Base-by-base conservation (phyloP, 345 rosid genomes). In the Mangifera indica region DNA sequence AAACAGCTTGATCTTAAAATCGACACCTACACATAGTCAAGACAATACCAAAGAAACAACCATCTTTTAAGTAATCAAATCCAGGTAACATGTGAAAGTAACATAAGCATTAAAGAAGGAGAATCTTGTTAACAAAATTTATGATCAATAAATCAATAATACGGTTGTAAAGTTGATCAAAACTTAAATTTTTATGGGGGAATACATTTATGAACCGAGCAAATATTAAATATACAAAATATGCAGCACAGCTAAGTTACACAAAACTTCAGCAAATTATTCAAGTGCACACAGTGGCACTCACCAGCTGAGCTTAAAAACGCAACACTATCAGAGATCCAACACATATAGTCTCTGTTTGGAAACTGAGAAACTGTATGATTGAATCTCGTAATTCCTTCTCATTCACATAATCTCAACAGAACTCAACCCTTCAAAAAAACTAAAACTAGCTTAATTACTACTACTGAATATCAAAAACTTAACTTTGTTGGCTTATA, bases 1-100 rank as follows among this genome's bases (percentile, higher is more conserved):
- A 62, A 94, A 82, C 72, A 75, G 87, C 86, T 92, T 92, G 91
- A 94, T 92, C 89, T 94, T 94, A 81, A 94, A 92, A 85, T 94
- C 98, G 79, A 94, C 98, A 72, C 98, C 98, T 94, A 64, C 71
- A 32, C 56, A 40, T 62, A 10, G 26, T 74, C 59, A 56, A 48
- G 2, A 22, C 5, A 18, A 60, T 34, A 34, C 18, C 53, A 49
- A 5, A 49, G 7, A 49, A 10, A 46, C 18, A 18, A 59, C 10
- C 34, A 58, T 25, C 25, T 58, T 3, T 60, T 34, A 12, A 60
- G 18, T 60, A 34, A 32, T 32, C n/a, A 44, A 60, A 60, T 60
- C 40, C n/a, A 25, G 1, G 26, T 4, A 24, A 58, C 62, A 26
- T 58, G 54, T 10, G 10, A 66, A 26, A 67, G 37, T 54, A 18